Base-by-base conservation (phyloP, 1,284 basidiomycete genomes). In the Irpex sp. region DNA sequence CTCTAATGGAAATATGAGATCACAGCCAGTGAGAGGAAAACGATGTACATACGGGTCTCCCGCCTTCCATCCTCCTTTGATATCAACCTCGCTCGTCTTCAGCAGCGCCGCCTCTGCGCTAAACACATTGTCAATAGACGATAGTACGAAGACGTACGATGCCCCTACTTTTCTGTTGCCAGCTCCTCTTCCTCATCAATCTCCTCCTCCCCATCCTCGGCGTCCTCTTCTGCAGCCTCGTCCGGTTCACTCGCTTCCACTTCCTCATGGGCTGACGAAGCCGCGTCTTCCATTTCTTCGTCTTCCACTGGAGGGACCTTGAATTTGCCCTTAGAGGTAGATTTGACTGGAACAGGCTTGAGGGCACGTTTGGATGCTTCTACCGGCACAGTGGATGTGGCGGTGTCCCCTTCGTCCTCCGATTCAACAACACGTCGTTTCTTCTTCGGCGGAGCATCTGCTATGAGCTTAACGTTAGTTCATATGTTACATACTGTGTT, bases 41-140 rank as follows among this genome's bases (percentile, higher is more conserved):
- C 2, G 26, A 5, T 15, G 31, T 31, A 82, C 92, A 70, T 72
- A 96, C 94, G 94, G 85, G 68, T 91, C 83, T 31, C 94, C 95
- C 38, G 80, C 80, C 78, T 94, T 92, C 96, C 96, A 98, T 2
- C 90, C 91, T 58, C 91, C 90, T 65, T 87, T 82, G 13, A 94
- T 81, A 69, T 94, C 92, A 1, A 94, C 89, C n/a, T 91, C 88
- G 17, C 81, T 74, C 60, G 82, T 87, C 67, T 84, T 82, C 26
- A 81, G 82, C 38, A 93, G 73, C 6, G 84, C 88, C 57, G 82
- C 84, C 68, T 92, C 86, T 13, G 91, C 93, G 69, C 94, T 95
- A 63, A 4, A 51, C 37, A 17, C 8, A 48, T 55, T 47, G 47
- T 61, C 13, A 19, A 7, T 48, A n/a, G 9, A n/a, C 2, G 11